Conservation (phyloP, 768 basidiomycete genomes). For the Kwoniella pini region DNA sequence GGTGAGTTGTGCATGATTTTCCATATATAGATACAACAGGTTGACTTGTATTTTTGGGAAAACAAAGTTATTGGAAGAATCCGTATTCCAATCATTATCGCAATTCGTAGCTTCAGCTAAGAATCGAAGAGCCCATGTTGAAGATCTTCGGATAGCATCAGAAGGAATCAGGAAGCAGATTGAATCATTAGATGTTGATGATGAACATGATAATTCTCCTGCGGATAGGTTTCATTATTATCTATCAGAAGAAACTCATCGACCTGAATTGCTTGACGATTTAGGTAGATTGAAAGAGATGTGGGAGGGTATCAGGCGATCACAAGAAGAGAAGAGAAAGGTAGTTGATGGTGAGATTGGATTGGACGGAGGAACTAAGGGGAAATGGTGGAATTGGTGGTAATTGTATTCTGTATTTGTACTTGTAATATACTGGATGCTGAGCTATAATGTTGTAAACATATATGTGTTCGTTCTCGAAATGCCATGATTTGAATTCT, state of each 20-base stretch:
- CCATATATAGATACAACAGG: neutral
- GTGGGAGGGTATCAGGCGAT: constrained; percentile 25
- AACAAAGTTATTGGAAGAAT: constrained; percentile 29
- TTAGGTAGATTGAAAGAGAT: constrained; percentile 28
- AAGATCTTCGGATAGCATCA: neutral
- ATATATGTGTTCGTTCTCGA: no score
- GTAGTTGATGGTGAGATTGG: constrained; percentile 9
- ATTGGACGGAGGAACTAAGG: neutral
- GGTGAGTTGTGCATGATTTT: constrained; percentile 18
- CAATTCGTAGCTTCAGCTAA: constrained; percentile 23
- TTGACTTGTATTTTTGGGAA: neutral
- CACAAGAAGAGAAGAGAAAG: constrained; percentile 20
- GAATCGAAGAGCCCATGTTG: constrained; percentile 4
- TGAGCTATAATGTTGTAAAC: no score
- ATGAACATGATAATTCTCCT: constrained; percentile 28
- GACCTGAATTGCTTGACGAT: constrained; percentile 28
- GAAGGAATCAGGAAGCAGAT: constrained; percentile 12
- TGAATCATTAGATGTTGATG: constrained; percentile 24
- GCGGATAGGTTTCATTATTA: constrained; percentile 32
- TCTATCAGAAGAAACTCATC: constrained; percentile 32
- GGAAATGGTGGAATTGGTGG: constrained; percentile 12
- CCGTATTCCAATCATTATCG: constrained; percentile 25
- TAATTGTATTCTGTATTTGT: neutral
- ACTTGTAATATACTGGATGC: neutral
- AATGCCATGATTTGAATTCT: no score